Conservation (phyloP, 345 rosid genomes). For the Salix koriyanagi region DNA sequence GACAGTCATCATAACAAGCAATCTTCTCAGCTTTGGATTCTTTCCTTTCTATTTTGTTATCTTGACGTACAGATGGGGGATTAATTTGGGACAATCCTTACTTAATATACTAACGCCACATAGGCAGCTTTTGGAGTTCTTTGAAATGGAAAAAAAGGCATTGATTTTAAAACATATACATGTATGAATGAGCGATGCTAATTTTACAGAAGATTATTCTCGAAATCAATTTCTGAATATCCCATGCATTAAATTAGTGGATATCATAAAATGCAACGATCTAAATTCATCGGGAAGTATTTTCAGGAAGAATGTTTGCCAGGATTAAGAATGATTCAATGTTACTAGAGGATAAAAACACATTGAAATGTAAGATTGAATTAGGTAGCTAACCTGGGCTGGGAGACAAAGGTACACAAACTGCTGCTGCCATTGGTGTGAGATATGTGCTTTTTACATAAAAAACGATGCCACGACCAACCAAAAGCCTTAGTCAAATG, state of each 20-base stretch:
- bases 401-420: conserved; percentile 35
- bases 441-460: not conserved
- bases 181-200: not conserved
- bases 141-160: no score
- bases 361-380: not conserved
- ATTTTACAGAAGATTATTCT: not conserved
- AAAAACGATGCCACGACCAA: not conserved
- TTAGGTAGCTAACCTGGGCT: conserved; percentile 17
- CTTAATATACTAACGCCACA: no score
- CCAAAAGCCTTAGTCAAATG: not conserved
- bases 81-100: no score
- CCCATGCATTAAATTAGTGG: not conserved
- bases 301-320: not conserved
- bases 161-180: no score
- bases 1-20: not conserved
- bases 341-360: not conserved
- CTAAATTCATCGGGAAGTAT: not conserved
- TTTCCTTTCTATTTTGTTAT: no score
- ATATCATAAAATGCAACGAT: not conserved
- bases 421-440: conserved; percentile 30
- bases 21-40: no score
- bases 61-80: no score
- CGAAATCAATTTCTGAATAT: not conserved
- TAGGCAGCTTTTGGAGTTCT: no score
- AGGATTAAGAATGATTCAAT: not conserved